Evolutionary conservation across 768 basidiomycete species (phyloP).

Genomic region (Mycena vulgaris): DNA sequence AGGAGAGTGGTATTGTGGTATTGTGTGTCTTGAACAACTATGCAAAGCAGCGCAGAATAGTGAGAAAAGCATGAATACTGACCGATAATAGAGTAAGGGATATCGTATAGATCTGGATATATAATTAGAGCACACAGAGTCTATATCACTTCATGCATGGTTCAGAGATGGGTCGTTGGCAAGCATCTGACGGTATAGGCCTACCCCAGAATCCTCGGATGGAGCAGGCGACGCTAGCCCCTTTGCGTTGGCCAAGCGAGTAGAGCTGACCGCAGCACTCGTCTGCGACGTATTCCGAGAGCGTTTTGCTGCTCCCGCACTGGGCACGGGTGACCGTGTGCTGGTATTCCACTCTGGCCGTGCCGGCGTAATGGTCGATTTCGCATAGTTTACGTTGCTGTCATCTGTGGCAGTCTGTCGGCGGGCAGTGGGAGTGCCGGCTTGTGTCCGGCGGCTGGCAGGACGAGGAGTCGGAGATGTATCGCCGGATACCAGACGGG

Average conservation of each 20-base stretch:
- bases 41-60: constrained; percentile 40
- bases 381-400: constrained; percentile 69
- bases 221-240: constrained; percentile 80
- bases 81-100: constrained; percentile 39
- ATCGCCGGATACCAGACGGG: constrained; percentile 81
- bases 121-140: constrained; percentile 37
- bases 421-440: constrained; percentile 59
- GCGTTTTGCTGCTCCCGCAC: constrained; percentile 64
- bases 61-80: constrained; percentile 33
- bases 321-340: constrained; percentile 59
- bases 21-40: constrained; percentile 35
- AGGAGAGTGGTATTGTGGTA: constrained; percentile 36
- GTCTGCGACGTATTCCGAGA: constrained; percentile 82
- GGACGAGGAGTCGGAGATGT: constrained; percentile 65
- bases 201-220: constrained; percentile 87
- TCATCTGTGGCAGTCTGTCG: constrained; percentile 73
- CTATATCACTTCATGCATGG: constrained; percentile 51
- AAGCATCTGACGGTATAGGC: constrained; percentile 86
- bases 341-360: constrained; percentile 82
- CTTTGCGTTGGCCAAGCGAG: constrained; percentile 57
- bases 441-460: constrained; percentile 73
- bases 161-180: constrained; percentile 81
- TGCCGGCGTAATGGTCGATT: constrained; percentile 74
- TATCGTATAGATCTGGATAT: constrained; percentile 43
- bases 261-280: constrained; percentile 68